These are phyloP conservation scores for Teunomyces cretensis DNA, from an alignment of 805 yeast genomes.

Conservation along the genomic window DNA sequence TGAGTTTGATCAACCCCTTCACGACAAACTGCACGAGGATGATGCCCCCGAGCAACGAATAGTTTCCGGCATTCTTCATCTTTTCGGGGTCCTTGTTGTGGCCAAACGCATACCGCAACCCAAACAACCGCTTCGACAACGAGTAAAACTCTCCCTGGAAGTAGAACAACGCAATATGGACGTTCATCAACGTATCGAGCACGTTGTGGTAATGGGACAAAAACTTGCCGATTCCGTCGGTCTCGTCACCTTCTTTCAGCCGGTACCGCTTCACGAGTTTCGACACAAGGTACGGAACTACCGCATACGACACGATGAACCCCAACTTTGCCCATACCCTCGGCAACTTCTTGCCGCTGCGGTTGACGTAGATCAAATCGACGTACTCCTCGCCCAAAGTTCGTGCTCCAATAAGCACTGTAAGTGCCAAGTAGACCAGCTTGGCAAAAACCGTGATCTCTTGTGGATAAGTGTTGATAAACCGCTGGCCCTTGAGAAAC, in stretches of 20 bases:
- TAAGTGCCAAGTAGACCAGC: constrained; percentile 63
- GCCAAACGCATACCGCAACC: constrained; percentile 75
- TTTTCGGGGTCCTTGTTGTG: constrained; percentile 50
- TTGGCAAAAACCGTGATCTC: constrained; percentile 61
- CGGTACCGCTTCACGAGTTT: constrained; percentile 16
- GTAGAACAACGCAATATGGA: constrained; percentile 82
- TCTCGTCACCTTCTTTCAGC: constrained; percentile 17
- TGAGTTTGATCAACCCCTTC: constrained; percentile 37
- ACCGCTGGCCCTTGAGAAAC: constrained; percentile 59
- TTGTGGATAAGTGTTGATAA: constrained; percentile 60
- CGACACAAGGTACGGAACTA: constrained; percentile 58
- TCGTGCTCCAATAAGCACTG: constrained; percentile 73
- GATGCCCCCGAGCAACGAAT: constrained; percentile 70
- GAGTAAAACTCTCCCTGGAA: constrained; percentile 81
- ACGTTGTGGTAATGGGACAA: constrained; percentile 45
- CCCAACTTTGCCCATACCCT: constrained; percentile 46
- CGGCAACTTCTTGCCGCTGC: constrained; percentile 53
- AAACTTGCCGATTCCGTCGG: constrained; percentile 9
- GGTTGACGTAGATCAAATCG: constrained; percentile 65
- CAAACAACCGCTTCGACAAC: constrained; percentile 71
- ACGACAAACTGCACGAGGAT: constrained; percentile 54
- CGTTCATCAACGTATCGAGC: constrained; percentile 55
- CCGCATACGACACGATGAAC: constrained; percentile 58
- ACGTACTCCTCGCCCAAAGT: constrained; percentile 96
- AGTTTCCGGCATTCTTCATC: constrained; percentile 53